Percentiles rank a stretch among this genome's conserved stretches.
Conservation (phyloP, 2,329 filamentous ascomycete species). For the Cladosporium cucumerinum region DNA sequence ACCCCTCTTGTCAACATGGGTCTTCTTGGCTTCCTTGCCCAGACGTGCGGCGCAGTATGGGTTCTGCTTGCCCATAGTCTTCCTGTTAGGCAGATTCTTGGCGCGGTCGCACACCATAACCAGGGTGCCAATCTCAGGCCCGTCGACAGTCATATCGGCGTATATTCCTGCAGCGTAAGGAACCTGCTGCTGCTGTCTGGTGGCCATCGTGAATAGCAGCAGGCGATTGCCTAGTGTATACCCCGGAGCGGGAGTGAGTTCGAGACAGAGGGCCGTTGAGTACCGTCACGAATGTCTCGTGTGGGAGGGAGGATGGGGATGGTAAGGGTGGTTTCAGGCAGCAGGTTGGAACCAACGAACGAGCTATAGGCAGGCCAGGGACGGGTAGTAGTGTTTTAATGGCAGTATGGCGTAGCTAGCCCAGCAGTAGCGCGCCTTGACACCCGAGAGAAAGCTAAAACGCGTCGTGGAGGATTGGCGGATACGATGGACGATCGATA, state of each 20-base stretch:
- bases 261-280: slow-evolving; percentile 9
- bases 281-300: background rate
- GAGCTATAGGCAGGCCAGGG: slow-evolving; percentile 8
- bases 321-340: slow-evolving; percentile 10
- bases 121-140: slow-evolving; percentile 87
- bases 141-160: slow-evolving; percentile 89
- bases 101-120: slow-evolving; percentile 90
- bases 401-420: slow-evolving; percentile 7
- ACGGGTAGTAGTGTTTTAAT: slow-evolving; percentile 9
- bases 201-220: slow-evolving; percentile 33
- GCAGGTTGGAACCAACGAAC: background rate
- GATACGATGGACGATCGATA: background rate
- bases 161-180: slow-evolving; percentile 85
- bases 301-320: background rate
- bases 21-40: slow-evolving; percentile 97
- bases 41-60: slow-evolving; percentile 92
- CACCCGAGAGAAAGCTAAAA: slow-evolving; percentile 9
- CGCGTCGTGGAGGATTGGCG: slow-evolving; percentile 2
- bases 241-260: slow-evolving; percentile 5
- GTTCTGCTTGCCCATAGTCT: slow-evolving; percentile 97
- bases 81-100: slow-evolving; percentile 94
- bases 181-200: slow-evolving; percentile 36
- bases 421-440: slow-evolving; percentile 4
- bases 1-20: slow-evolving; percentile 85
- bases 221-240: slow-evolving; percentile 12